Evolutionary conservation across 352 stramenopile species (phyloP), one percentile per base, ranked within the genome.

Genomic region (Pythium grandisporangium): DNA sequence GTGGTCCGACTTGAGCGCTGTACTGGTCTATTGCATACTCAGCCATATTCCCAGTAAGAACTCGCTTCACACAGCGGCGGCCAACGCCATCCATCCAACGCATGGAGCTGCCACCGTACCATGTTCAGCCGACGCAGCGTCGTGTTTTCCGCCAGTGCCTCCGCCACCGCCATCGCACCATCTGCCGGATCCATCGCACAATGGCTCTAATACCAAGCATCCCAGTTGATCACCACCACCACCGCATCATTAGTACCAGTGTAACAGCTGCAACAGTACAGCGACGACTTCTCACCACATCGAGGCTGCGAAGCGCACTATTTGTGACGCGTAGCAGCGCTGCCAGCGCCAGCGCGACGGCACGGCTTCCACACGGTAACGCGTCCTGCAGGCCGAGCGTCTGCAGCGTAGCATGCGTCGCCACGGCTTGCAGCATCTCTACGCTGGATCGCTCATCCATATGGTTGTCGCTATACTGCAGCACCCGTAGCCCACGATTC

Each of bases 391-490:
- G 80, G 7, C 79, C 42, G 27, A 48, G 61, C 0, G 55, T 79
- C 39, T 72, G 44, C n/a, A 89, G n/a, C 24, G 50, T 47, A 2
- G 40, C 42, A 26, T 78, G 66, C 3, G n/a, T 27, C 0, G 40
- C 54, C 11, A 83, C 42, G 2, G 70, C 62, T n/a, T 37, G 16
- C 1, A 83, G 30, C 29, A 87, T 13, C 10, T 32, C 44, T 14
- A 69, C 41, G 14, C 53, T 70, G 10, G 53, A 55, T 0, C 34
- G 11, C 20, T 59, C 51, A 39, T 61, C 40, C 30, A 87, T 35
- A 27, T 52, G 58, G 43, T 87, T 89, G 36, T 84, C 73, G 32
- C 54, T 68, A 42, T 75, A 86, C 49, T 71, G 68, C 13, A 89
- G 37, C 20, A 53, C 54, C 12, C 50, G 59, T 6, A 87, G 42